phyloP scores from a whole-genome alignment of 2,329 filamentous ascomycete genomes.

The Knufia petricola region DNA sequence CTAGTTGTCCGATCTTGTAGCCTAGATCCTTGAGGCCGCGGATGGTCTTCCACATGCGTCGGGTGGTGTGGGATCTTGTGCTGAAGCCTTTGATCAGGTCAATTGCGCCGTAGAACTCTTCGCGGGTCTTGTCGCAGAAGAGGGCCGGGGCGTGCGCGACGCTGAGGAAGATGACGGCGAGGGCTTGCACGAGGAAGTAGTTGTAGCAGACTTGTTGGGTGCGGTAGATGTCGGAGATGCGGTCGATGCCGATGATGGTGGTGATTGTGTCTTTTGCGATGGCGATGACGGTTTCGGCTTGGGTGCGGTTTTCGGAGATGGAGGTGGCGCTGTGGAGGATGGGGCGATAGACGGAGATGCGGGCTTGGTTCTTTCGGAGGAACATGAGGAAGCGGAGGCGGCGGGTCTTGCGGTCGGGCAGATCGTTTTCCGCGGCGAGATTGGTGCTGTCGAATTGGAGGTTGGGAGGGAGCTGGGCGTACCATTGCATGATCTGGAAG shows the following conservation, averaged over 20 bases:
- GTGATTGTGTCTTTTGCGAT: constrained; percentile 57
- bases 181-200: constrained; percentile 55
- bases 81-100: constrained; percentile 55
- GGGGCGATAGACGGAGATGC: constrained; percentile 79
- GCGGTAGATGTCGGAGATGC: constrained; percentile 53
- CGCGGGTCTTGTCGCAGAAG: constrained; percentile 51
- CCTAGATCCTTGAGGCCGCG: constrained; percentile 54
- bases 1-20: constrained; percentile 48
- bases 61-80: constrained; percentile 51
- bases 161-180: constrained; percentile 55
- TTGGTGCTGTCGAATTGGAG: constrained; percentile 46
- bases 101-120: constrained; percentile 59
- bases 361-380: constrained; percentile 78
- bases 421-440: constrained; percentile 42
- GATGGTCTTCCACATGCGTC: constrained; percentile 55
- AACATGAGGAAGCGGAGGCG: constrained; percentile 77
- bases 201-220: constrained; percentile 57
- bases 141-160: constrained; percentile 54
- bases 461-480: constrained; percentile 58
- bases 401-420: constrained; percentile 47
- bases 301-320: constrained; percentile 64
- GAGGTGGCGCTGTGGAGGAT: constrained; percentile 75
- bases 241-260: constrained; percentile 51
- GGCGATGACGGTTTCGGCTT: constrained; percentile 60
- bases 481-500: constrained; percentile 78